Base-by-base conservation (phyloP, 2,329 filamentous ascomycete species). In the Herpotrichia juniperi region DNA sequence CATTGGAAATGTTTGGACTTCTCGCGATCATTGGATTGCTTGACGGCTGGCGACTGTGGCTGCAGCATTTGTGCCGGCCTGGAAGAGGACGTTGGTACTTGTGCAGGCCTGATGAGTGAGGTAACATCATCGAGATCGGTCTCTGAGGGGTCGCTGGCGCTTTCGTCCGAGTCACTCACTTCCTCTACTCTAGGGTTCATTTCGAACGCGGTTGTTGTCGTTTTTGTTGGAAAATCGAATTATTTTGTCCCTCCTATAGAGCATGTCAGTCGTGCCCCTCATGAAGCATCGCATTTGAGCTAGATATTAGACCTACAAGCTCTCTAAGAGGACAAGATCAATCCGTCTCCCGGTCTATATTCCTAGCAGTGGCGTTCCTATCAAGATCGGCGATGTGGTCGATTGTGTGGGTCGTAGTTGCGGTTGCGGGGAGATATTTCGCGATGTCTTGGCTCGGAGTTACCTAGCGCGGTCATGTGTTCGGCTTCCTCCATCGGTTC, bases 41-140 rank as follows among this genome's bases (percentile, higher is more conserved):
- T 62, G 73, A 77, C 46, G 74, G 76, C 35, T 61, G 71, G 56
- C 64, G 71, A 65, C 34, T 72, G 69, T 3, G 71, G 63, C 56
- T 71, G 73, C 50, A 66, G 67, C 64, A 71, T 63, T 46, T 71
- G 68, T 16, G 58, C 64, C 45, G 61, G 69, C 43, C 64, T 45
- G 53, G 59, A 42, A 54, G 62, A 50, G 51, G 59, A 46, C 56
- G 69, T 54, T 39, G 73, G 66, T 39, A 72, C 61, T 46, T 72
- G 58, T 42, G 70, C 71, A 32, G 73, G 66, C 16, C 57, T 70
- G 57, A 74, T 83, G 75, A 72, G 83, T 58, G 79, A 78, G 66
- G 93, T 89, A 74, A 87, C 88, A 76, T 96, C 92, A 58, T 91
- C 90, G 47, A 93, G 91, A 78, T 97, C 93, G 61, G 76, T 76